These are phyloP conservation scores for Picochlorum sp. DNA, from an alignment of 139 green algal genomes.

Conservation along the genomic window DNA sequence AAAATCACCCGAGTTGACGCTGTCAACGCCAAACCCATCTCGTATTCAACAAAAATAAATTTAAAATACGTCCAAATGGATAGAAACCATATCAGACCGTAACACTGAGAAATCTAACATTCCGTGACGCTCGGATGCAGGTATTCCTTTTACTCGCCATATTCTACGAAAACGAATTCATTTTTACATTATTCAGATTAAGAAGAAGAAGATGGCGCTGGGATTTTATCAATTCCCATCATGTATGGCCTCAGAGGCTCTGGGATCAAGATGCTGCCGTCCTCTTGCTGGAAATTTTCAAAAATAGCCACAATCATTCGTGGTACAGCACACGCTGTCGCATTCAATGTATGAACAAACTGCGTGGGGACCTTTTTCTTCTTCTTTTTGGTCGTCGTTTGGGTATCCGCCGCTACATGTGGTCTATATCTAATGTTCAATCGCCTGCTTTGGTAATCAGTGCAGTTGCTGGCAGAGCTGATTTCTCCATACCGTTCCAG, in stretches of 20 bases:
- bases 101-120: too few relatives aligned
- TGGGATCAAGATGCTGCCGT: constrained; percentile 84
- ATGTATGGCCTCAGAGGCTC: constrained; percentile 80
- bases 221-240: constrained; percentile 54
- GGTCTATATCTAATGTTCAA: constrained; percentile 70
- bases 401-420: constrained; percentile 3
- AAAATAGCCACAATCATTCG: constrained; percentile 95
- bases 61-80: too few relatives aligned
- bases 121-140: too few relatives aligned
- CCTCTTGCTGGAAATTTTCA: constrained; percentile 92
- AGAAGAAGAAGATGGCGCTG: too few relatives aligned
- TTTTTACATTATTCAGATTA: too few relatives aligned
- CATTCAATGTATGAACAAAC: constrained; percentile 97
- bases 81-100: too few relatives aligned
- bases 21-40: too few relatives aligned
- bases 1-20: too few relatives aligned
- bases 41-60: too few relatives aligned
- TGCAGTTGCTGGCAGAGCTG: constrained; percentile 94
- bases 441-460: constrained; percentile 92
- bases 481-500: constrained; percentile 93
- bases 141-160: too few relatives aligned
- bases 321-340: constrained; percentile 91
- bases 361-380: constrained; percentile 47
- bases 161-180: too few relatives aligned
- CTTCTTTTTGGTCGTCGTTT: constrained; percentile 27